A percentile compares a stretch with the other conserved stretches of the same genome.
Evolutionary conservation across 2,329 filamentous ascomycete genomes (phyloP).

Genomic region (Alternaria atra): DNA sequence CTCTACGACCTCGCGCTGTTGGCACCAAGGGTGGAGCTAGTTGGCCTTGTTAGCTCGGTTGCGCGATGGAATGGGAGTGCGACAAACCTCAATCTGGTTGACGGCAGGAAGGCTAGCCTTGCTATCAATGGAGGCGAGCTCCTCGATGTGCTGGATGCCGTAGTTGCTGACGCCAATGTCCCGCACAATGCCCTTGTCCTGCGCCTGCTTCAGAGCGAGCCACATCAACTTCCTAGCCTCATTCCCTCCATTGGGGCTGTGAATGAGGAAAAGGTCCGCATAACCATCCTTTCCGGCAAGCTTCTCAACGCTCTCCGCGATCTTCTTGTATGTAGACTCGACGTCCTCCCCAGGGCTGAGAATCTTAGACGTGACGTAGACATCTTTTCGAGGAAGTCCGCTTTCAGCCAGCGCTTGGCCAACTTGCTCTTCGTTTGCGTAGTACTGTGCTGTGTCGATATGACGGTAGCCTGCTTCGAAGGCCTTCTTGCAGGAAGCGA

Average conservation of each 20-base stretch:
- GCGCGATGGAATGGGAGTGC: too few relatives aligned
- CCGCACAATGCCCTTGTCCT: slow-evolving; percentile 67
- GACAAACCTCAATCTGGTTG: slow-evolving; percentile 75
- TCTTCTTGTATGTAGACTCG: slow-evolving; percentile 67
- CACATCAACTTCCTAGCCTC: slow-evolving; percentile 69
- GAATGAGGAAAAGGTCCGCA: slow-evolving; percentile 76
- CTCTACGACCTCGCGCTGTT: slow-evolving; percentile 67
- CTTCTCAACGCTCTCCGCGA: slow-evolving; percentile 70
- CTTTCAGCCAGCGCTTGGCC: slow-evolving; percentile 69
- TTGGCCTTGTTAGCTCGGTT: slow-evolving; percentile 2
- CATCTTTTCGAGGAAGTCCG: slow-evolving; percentile 63
- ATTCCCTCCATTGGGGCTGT: slow-evolving; percentile 67
- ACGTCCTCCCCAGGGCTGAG: slow-evolving; percentile 62
- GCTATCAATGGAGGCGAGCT: slow-evolving; percentile 69
- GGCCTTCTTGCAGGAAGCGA: slow-evolving; percentile 66
- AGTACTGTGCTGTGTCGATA: slow-evolving; percentile 74
- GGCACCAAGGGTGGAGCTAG: slow-evolving; percentile 76
- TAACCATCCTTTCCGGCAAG: slow-evolving; percentile 66
- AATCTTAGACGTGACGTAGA: slow-evolving; percentile 79
- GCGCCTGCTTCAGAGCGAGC: slow-evolving; percentile 70
- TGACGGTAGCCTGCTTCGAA: slow-evolving; percentile 68
- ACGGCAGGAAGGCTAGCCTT: slow-evolving; percentile 74
- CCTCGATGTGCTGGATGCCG: slow-evolving; percentile 72
- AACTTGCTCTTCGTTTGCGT: slow-evolving; percentile 74
- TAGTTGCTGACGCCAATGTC: slow-evolving; percentile 79